Conservation (phyloP, 2,329 filamentous ascomycete genomes). For the Diplodia sapinea region DNA sequence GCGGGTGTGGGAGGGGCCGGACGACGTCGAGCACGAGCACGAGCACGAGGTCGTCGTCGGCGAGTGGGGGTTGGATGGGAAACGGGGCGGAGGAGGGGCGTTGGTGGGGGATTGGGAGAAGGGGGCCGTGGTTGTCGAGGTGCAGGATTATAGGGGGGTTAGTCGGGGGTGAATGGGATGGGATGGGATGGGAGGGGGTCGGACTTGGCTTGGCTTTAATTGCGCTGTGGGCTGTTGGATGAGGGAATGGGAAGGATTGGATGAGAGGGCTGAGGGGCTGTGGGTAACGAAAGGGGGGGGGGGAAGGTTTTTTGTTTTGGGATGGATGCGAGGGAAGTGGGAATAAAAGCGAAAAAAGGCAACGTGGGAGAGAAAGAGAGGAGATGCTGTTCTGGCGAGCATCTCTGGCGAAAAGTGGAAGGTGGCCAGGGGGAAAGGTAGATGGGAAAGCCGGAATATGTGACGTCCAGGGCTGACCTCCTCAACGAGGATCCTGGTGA, state of each 20-base stretch:
- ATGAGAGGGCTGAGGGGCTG: no score
- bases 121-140: neutral
- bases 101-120: conserved; percentile 1
- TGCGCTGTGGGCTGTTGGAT: neutral
- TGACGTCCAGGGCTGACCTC: neutral
- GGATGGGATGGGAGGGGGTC: no score
- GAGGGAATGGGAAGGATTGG: no score
- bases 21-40: neutral
- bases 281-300: neutral
- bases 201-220: no score
- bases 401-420: neutral
- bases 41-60: neutral
- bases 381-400: neutral
- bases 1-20: conserved; percentile 5
- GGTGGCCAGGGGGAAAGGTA: neutral
- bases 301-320: no score
- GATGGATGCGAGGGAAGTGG: neutral
- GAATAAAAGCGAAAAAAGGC: neutral
- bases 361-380: no score
- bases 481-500: neutral
- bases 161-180: neutral
- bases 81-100: neutral
- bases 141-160: conserved; percentile 15
- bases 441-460: neutral
- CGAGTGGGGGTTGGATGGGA: neutral